Evolutionary conservation across 371 early-diverging fungal species (phyloP), one percentile per base, ranked within the genome.

Genomic region (Lichtheimia ornata): DNA sequence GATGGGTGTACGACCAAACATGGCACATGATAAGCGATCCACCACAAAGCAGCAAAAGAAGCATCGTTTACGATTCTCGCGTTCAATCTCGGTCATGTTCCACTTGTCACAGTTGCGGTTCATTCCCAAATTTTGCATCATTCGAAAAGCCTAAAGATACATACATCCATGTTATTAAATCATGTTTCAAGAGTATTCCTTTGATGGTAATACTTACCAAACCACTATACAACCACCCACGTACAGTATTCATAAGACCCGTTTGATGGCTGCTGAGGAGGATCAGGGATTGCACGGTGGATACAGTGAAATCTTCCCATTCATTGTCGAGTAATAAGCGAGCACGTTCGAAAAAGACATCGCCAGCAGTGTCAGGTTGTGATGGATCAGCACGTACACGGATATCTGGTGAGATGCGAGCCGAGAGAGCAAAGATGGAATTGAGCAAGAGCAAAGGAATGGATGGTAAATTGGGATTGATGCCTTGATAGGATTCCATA

Each of bases 41-140:
- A 87, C 63, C 20, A 88, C 81, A 71, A 84, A 87, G 51, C 84
- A 84, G 11, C 79, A 77, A 74, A 85, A 88, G 70, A 84, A 88
- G 4, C 74, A 77, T 6, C 86, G 75, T 62, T 82, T 86, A 54
- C 83, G 67, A 45, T 82, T 69, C 61, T 86, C 86, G 53, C 77
- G 77, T 71, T 84, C 79, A 7, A 70, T 57, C 22, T 65, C 70
- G 17, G 80, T 67, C 22, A 84, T 60, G 12, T 73, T 64, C 76
- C 83, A 85, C 42, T 65, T 74, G 35, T 85, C 81, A 18, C 80
- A 81, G 28, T 87, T 82, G 55, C 79, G 67, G 67, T 88, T 80
- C 27, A 88, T 61, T 11, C 87, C 87, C 11, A 88, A 62, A 20
- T 84, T 83, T 62, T 86, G 84, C 14, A 84, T 75, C 86, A 88